Base-by-base conservation (phyloP, 768 basidiomycete genomes). In the Artomyces pyxidatus region DNA sequence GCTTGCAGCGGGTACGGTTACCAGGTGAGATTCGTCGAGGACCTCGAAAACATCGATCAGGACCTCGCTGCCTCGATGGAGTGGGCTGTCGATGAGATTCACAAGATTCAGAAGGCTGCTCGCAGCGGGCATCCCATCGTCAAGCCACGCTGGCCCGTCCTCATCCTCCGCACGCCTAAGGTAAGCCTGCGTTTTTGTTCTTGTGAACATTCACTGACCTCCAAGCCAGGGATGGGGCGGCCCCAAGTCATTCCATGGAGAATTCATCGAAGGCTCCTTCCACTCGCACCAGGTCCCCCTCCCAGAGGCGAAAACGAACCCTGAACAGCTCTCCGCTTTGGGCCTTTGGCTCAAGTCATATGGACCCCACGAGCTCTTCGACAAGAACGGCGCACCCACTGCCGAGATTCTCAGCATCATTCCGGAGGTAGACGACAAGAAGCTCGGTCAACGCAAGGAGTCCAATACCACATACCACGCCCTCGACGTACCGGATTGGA, bases 101-200 rank as follows among this genome's bases (percentile, higher is more conserved):
- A 70, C 57, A 80, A 73, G 55, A 94, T 94, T 44, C 91, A 96
- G 62, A 63, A 65, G 0, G 88, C 85, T 0, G 91, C 92, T 16
- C 80, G 92, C 40, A 70, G 68, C 10, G 87, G 86, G 2, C 76
- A 81, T 3, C 82, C 90, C 14, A 80, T 89, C 53, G 71, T 81
- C 45, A 93, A 93, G 69, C 92, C 92, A n/a, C 76, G 88, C 37
- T 94, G 88, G 88, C 92, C 92, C 3, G 75, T 93, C 61, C 70
- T 96, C 53, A 77, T 93, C 58, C 74, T 94, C 39, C 80, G 91
- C 38, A 88, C 88, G 1, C 89, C 90, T 9, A 95, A 95, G 67
- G 85, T 64, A 45, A n/a, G 52, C 48, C 12, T n/a, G n/a, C n/a
- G n/a, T n/a, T n/a, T n/a, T n/a, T n/a, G n/a, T n/a, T n/a, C n/a